These are phyloP conservation scores for Juncus effusus DNA, from an alignment of 176 grass and related monocot genomes.

Conservation along the genomic window DNA sequence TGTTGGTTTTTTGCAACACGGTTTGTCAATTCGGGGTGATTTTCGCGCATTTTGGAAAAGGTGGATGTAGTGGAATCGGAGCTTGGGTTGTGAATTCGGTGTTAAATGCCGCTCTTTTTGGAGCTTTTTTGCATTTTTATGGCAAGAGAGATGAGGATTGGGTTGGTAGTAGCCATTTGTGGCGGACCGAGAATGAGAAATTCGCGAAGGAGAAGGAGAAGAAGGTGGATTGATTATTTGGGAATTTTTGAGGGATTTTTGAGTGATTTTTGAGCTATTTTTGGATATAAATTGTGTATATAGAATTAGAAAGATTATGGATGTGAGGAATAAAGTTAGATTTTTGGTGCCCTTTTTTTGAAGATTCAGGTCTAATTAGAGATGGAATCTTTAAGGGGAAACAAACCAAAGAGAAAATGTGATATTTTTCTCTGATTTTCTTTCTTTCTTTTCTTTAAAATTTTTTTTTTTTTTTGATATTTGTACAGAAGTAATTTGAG, in stretches of 20 bases:
- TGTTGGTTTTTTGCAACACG: conserved; percentile 56
- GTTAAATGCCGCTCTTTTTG: conserved; percentile 61
- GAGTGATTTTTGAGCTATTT: background rate
- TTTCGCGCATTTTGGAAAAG: conserved; percentile 74
- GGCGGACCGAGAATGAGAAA: background rate
- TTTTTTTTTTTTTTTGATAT: too few relatives aligned
- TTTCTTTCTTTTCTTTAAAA: too few relatives aligned
- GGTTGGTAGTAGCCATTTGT: too few relatives aligned
- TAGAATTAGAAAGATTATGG: too few relatives aligned
- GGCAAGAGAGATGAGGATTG: conserved; percentile 39
- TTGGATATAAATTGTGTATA: too few relatives aligned
- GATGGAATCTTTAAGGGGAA: too few relatives aligned
- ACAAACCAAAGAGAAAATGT: too few relatives aligned
- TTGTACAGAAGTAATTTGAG: too few relatives aligned
- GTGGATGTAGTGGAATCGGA: conserved; percentile 79
- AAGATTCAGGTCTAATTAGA: too few relatives aligned
- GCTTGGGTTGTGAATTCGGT: conserved; percentile 76
- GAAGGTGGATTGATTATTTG: conserved; percentile 22
- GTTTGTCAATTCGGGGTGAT: conserved; percentile 73
- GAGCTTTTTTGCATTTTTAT: conserved; percentile 79
- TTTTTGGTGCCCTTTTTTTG: too few relatives aligned
- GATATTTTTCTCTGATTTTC: too few relatives aligned
- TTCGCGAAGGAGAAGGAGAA: conserved; percentile 20
- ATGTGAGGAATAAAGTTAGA: too few relatives aligned
- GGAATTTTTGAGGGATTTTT: background rate